phyloP scores from a whole-genome alignment of 345 rosid species.

The Brassica nigra region DNA sequence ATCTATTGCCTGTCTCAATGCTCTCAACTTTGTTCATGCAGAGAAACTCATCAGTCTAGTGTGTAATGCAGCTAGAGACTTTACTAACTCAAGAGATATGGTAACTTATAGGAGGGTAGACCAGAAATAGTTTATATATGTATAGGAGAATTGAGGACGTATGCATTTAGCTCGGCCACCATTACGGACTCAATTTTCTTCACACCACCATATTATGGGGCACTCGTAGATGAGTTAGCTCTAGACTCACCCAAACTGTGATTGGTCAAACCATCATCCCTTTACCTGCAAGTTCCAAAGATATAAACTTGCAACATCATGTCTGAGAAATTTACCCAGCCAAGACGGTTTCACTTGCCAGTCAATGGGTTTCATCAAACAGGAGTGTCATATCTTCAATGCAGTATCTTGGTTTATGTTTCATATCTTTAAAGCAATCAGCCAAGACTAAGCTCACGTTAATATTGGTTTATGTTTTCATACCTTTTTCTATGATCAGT shows the following conservation, averaged over 20 bases:
- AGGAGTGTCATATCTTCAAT: slow-evolving; percentile 59
- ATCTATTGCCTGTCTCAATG: not conserved
- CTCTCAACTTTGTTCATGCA: not conserved
- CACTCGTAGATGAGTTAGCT: not conserved
- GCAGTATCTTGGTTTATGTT: no score
- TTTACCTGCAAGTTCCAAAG: not conserved
- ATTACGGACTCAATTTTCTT: not conserved
- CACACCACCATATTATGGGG: not conserved
- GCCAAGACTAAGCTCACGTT: slow-evolving; percentile 59
- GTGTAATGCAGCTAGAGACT: not conserved
- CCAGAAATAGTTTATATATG: not conserved
- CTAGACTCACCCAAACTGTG: not conserved
- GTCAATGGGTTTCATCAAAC: no score
- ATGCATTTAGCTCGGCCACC: not conserved
- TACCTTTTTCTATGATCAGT: not conserved
- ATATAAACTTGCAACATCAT: not conserved
- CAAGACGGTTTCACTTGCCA: not conserved
- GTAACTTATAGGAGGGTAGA: no score
- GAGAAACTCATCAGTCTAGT: not conserved
- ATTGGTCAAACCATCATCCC: no score
- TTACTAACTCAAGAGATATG: not conserved
- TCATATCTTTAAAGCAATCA: no score
- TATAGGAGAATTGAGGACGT: not conserved
- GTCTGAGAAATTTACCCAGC: not conserved
- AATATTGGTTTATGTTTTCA: no score